A percentile compares a stretch with the other conserved stretches of the same genome.
Evolutionary conservation across 345 rosid species (phyloP).

Genomic region (Trapa bicornis): DNA sequence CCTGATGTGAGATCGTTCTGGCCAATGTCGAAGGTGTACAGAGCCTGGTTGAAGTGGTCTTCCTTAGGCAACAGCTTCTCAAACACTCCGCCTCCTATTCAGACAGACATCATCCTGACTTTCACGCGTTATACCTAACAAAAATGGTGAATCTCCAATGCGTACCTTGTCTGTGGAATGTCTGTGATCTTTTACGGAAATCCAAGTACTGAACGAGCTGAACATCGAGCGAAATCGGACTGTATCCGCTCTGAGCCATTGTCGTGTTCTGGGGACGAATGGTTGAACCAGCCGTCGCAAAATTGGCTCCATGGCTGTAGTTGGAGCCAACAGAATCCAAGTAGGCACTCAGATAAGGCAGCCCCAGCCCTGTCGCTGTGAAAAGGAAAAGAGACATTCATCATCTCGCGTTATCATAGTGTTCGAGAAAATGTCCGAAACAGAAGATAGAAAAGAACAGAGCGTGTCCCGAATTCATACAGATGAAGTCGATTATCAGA

Average conservation of each 20-base stretch:
- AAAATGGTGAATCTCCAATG: neutral
- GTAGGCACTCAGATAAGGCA: constrained; percentile 45
- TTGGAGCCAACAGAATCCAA: constrained; percentile 56
- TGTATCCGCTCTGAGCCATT: constrained; percentile 41
- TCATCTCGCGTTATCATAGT: neutral
- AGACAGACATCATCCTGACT: neutral
- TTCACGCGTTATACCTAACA: neutral
- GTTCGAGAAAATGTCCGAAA: neutral
- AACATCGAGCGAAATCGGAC: constrained; percentile 60
- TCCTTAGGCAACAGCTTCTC: constrained; percentile 33
- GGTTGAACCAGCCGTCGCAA: constrained; percentile 74
- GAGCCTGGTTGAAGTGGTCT: constrained; percentile 29
- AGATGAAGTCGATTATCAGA: constrained; percentile 51
- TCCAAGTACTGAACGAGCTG: constrained; percentile 50
- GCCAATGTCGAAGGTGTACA: constrained; percentile 57
- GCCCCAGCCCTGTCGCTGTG: constrained; percentile 40
- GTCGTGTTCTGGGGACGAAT: constrained; percentile 49
- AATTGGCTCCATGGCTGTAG: constrained; percentile 74
- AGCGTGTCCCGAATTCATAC: constrained; percentile 10
- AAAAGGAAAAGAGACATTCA: neutral
- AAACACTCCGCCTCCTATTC: constrained; percentile 23
- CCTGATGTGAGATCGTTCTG: constrained; percentile 66
- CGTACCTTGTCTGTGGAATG: constrained; percentile 30
- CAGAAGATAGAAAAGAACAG: neutral
- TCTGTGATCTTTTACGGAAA: constrained; percentile 32